Evolutionary conservation across 306 rosid species (phyloP).

Genomic region (Vigna trinervia): DNA sequence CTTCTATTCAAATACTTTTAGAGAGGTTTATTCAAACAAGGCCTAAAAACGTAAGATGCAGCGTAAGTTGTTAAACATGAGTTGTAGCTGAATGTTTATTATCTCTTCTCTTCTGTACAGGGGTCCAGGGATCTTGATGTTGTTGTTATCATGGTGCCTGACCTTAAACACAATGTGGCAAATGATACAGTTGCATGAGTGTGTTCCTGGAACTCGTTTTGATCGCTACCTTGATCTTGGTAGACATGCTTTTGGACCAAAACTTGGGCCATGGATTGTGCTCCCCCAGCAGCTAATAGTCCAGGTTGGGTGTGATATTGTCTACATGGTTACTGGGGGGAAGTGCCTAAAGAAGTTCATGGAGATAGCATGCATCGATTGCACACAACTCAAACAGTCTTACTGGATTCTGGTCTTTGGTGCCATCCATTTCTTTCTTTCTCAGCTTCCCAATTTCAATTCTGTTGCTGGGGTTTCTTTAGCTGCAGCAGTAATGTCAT

Average conservation of each 20-base stretch:
- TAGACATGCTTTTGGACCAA: conserved; percentile 83
- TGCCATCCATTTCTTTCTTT: conserved; percentile 79
- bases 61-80: not conserved
- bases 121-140: conserved; percentile 83
- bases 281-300: conserved; percentile 88
- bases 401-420: conserved; percentile 91
- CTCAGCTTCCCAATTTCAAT: conserved; percentile 96
- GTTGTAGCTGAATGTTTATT: not conserved
- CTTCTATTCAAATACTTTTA: not conserved
- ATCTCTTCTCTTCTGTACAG: conserved; percentile 48
- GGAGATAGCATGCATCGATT: conserved; percentile 83
- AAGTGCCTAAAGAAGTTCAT: conserved; percentile 80
- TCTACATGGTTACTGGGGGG: conserved; percentile 89
- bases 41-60: not conserved
- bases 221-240: conserved; percentile 91
- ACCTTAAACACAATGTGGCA: conserved; percentile 96
- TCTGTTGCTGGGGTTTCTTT: conserved; percentile 91
- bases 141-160: conserved; percentile 81
- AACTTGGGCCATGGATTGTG: conserved; percentile 90
- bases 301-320: conserved; percentile 91
- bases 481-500: conserved; percentile 91
- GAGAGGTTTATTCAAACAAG: not conserved
- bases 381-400: conserved; percentile 73
- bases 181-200: conserved; percentile 92
- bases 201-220: conserved; percentile 87